These are phyloP conservation scores for Prunus padus DNA, from an alignment of 306 rosid genomes.

Conservation along the genomic window DNA sequence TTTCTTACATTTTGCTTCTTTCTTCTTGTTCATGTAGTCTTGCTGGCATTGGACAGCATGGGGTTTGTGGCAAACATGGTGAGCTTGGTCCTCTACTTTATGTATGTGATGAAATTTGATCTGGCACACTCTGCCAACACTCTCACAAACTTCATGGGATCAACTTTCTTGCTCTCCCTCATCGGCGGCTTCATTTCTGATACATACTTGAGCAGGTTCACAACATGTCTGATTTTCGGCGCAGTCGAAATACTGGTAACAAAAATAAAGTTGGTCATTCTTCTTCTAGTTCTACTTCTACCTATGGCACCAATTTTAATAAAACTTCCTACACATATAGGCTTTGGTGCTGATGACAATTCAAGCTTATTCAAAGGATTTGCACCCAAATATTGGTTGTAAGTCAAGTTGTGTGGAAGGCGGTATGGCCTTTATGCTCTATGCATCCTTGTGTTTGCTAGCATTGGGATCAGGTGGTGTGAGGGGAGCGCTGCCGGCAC, in stretches of 20 bases:
- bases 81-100: constrained; percentile 70
- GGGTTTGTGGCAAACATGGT: constrained; percentile 82
- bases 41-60: constrained; percentile 77
- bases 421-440: constrained; percentile 45
- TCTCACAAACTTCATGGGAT: constrained; percentile 80
- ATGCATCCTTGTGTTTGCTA: constrained; percentile 48
- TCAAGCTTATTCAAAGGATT: constrained; percentile 49
- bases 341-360: constrained; percentile 54
- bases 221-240: constrained; percentile 66
- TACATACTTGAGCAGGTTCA: constrained; percentile 63
- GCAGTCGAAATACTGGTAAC: constrained; percentile 59
- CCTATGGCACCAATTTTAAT: neutral
- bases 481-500: constrained; percentile 67
- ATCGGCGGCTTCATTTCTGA: constrained; percentile 84
- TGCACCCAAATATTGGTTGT: constrained; percentile 52
- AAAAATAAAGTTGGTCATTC: neutral
- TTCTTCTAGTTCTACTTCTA: neutral
- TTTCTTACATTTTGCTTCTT: neutral
- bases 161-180: constrained; percentile 70
- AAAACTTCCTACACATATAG: constrained; percentile 5
- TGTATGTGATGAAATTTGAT: constrained; percentile 59
- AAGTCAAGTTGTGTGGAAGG: constrained; percentile 55
- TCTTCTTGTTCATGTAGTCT: constrained; percentile 26
- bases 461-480: constrained; percentile 81
- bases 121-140: constrained; percentile 62